Evolutionary conservation across 768 basidiomycete species (phyloP), one percentile per base, ranked within the genome.

Genomic region (Termitomyces titanicus): DNA sequence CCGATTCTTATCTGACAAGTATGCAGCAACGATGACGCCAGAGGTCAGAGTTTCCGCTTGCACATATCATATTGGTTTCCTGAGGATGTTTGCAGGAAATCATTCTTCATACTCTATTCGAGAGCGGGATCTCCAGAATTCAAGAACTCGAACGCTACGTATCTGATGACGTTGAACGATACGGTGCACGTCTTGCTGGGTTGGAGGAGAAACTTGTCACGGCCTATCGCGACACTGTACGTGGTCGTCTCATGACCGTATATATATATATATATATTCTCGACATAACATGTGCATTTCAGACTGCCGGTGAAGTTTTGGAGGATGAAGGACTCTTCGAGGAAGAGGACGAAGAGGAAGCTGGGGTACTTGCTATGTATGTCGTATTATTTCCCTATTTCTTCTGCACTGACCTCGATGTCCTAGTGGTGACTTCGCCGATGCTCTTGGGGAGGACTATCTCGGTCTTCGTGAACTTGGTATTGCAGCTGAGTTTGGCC

Each of bases 401-500:
- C 47, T 38, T 20, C 7, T 51, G 25, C 12, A 24, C 35, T 54
- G 44, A 20, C 24, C 45, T 15, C 27, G n/a, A 20, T 50, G 53
- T 56, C 31, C 2, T 63, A 89, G 88, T 65, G 94, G 94, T 50
- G 88, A 91, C 63, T 94, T 96, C 68, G 87, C 92, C 0, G 91
- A 93, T 48, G 78, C 85, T 15, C 79, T 95, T 15, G 94, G 94
- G 31, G 94, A 94, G 63, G 95, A 98, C 68, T 96, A 95, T 72
- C 80, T 98, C 12, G 95, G 95, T 11, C 77, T 98, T 25, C 81
- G 84, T 47, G 93, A 90, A 64, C 73, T 94, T 42, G 95, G 94
- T 29, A 92, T 97, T 48, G 94, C 92, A 20, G 81, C 80, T 40
- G 95, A 97, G 64, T 78, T 89, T 47, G 92, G 91, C 13, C 73